Conservation (phyloP, 2,329 filamentous ascomycete genomes). For the Shiraia sp. region DNA sequence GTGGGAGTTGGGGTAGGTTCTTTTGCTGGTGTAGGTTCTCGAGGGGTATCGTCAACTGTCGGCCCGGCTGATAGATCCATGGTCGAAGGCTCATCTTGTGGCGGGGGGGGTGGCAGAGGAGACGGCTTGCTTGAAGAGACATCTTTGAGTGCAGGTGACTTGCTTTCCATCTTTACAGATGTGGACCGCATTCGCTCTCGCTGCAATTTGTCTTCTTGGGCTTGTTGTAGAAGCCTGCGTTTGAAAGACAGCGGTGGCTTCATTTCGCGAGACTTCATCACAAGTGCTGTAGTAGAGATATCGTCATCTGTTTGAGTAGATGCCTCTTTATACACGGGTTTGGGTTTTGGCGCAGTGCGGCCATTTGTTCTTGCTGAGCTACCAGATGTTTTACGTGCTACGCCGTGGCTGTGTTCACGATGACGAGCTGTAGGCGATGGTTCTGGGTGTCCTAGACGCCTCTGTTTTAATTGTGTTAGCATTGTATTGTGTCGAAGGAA, state of each 20-base stretch:
- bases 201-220: conserved; percentile 42
- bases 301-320: conserved; percentile 40
- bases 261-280: conserved; percentile 23
- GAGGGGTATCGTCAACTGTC: conserved; percentile 17
- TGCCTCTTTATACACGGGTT: conserved; percentile 38
- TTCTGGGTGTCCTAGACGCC: conserved; percentile 42
- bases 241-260: conserved; percentile 42
- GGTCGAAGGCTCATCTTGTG: conserved; percentile 25
- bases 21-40: conserved; percentile 30
- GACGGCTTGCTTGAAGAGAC: conserved; percentile 38
- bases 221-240: conserved; percentile 43
- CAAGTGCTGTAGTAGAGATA: conserved; percentile 8
- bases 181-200: conserved; percentile 43
- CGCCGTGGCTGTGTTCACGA: conserved; percentile 41
- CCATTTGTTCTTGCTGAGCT: conserved; percentile 47
- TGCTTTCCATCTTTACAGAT: conserved; percentile 39
- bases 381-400: conserved; percentile 40
- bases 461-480: conserved; percentile 37
- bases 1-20: conserved; percentile 20
- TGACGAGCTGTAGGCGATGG: conserved; percentile 40
- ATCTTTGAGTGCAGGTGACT: conserved; percentile 38
- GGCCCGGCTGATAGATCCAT: conserved; percentile 34
- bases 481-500: conserved; percentile 11
- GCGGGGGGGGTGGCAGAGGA: conserved; percentile 28
- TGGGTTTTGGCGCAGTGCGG: conserved; percentile 30